Evolutionary conservation across 2,329 filamentous ascomycete genomes (phyloP).

Genomic region (Apiospora sp.): DNA sequence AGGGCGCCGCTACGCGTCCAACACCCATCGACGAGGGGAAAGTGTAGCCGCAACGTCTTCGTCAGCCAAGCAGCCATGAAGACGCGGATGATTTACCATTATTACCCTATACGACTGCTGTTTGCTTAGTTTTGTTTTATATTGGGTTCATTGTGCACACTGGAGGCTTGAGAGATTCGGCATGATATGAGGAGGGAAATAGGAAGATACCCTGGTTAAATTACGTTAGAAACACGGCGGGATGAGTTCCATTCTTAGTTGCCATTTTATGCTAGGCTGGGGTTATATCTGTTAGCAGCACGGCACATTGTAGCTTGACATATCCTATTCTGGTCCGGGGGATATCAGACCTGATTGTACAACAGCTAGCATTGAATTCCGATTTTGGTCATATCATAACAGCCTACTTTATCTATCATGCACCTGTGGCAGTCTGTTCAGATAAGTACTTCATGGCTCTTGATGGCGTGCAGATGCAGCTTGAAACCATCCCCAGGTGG

Average conservation of each 20-base stretch:
- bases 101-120: not conserved
- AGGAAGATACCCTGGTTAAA: slow-evolving; percentile 11
- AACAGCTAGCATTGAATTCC: slow-evolving; percentile 5
- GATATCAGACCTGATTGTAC: not conserved
- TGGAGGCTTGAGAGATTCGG: not conserved
- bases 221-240: not conserved
- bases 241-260: not conserved
- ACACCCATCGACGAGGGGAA: slow-evolving; percentile 3
- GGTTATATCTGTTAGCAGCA: slow-evolving; percentile 7
- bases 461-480: not conserved
- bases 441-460: not conserved
- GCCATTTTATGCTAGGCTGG: not conserved
- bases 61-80: not conserved
- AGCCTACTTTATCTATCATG: not conserved
- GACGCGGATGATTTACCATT: not conserved
- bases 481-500: not conserved
- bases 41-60: not conserved
- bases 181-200: not conserved
- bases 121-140: not conserved
- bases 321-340: not conserved
- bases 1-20: slow-evolving; percentile 1
- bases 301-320: not conserved
- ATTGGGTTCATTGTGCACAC: not conserved
- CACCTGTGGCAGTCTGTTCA: not conserved
- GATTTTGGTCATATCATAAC: not conserved